Evolutionary conservation across 1,139 yeast species (phyloP).

Genomic region (Lodderomyces orthopsilosis): DNA sequence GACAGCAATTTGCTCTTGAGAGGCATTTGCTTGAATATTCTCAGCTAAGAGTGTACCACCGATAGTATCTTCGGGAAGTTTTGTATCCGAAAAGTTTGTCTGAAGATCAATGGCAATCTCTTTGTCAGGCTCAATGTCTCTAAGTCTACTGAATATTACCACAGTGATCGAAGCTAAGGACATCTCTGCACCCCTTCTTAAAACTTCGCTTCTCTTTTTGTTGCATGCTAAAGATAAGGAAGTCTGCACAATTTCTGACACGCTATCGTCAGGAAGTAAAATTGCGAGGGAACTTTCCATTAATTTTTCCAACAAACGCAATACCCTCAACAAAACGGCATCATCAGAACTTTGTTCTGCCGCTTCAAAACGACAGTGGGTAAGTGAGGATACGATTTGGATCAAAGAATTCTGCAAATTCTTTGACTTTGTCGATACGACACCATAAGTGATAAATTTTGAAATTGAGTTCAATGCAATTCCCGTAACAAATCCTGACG

Average conservation of each 20-base stretch:
- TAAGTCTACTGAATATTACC: slow-evolving; percentile 62
- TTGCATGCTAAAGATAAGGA: slow-evolving; percentile 91
- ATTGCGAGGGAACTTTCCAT: slow-evolving; percentile 64
- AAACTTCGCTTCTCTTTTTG: slow-evolving; percentile 84
- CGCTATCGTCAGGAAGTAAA: slow-evolving; percentile 72
- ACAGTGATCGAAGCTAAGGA: slow-evolving; percentile 72
- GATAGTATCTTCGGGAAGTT: slow-evolving; percentile 40
- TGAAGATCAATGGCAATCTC: slow-evolving; percentile 28
- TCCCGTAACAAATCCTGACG: slow-evolving; percentile 83
- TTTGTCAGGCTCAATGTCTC: slow-evolving; percentile 52
- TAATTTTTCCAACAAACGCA: slow-evolving; percentile 68
- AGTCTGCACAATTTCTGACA: slow-evolving; percentile 88
- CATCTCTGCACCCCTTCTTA: slow-evolving; percentile 87
- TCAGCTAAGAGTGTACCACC: slow-evolving; percentile 30
- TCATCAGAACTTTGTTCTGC: slow-evolving; percentile 93
- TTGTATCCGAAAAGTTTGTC: slow-evolving; percentile 33
- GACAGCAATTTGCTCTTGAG: not conserved
- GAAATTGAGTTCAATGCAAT: slow-evolving; percentile 75
- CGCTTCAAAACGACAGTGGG: slow-evolving; percentile 95
- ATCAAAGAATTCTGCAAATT: slow-evolving; percentile 50
- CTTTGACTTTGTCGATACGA: slow-evolving; percentile 44
- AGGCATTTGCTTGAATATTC: not conserved
- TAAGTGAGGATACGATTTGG: slow-evolving; percentile 70
- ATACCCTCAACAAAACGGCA: slow-evolving; percentile 80
- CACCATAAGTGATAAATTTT: slow-evolving; percentile 66